phyloP scores from a whole-genome alignment of 352 stramenopile genomes.

The Phytophthora aleatoria region DNA sequence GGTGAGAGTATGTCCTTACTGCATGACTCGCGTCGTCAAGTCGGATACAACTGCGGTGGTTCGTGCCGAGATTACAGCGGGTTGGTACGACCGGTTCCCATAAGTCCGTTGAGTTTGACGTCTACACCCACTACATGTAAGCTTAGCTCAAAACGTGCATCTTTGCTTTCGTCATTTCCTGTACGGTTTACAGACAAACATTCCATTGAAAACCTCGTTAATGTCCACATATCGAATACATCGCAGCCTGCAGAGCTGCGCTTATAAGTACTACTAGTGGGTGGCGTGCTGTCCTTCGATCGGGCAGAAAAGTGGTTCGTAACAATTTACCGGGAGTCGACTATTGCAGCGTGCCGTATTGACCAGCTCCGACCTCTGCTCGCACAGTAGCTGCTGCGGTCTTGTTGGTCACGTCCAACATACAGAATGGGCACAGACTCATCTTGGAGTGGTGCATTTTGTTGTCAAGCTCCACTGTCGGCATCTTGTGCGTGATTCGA shows the following conservation, averaged over 20 bases:
- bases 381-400: slow-evolving; percentile 19
- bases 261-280: slow-evolving; percentile 23
- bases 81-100: slow-evolving; percentile 29
- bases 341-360: slow-evolving; percentile 29
- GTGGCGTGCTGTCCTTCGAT: slow-evolving; percentile 22
- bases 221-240: slow-evolving; percentile 22
- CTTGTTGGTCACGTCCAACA: slow-evolving; percentile 22
- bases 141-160: too few relatives aligned
- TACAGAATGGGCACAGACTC: slow-evolving; percentile 29
- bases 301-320: slow-evolving; percentile 17
- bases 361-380: slow-evolving; percentile 26
- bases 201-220: slow-evolving; percentile 8
- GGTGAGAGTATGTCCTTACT: slow-evolving; percentile 31
- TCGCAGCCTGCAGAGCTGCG: slow-evolving; percentile 8
- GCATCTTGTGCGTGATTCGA: slow-evolving; percentile 28
- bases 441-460: slow-evolving; percentile 29
- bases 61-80: slow-evolving; percentile 32
- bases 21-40: slow-evolving; percentile 32
- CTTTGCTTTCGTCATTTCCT: too few relatives aligned
- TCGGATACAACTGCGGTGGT: slow-evolving; percentile 26
- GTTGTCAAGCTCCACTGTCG: slow-evolving; percentile 34
- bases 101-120: neutral
- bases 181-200: neutral
- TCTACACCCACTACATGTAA: too few relatives aligned
- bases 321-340: neutral